Conservation (phyloP, 192 early-diverging fungal genomes). For the Umbelopsis ramanniana region DNA sequence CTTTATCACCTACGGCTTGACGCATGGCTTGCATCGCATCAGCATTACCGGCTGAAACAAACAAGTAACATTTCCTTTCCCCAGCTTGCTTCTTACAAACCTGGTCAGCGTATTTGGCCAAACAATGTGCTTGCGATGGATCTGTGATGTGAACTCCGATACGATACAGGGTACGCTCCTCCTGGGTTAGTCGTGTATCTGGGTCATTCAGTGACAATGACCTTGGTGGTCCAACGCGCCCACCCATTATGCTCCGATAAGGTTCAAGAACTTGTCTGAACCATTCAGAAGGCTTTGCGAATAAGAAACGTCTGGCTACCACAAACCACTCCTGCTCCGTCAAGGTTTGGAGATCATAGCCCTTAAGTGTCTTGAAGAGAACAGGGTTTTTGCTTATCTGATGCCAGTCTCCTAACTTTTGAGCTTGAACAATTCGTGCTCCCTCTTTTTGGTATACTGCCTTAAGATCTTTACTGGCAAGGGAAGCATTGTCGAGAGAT, state of each 20-base stretch:
- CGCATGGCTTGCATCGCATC: constrained; percentile 12
- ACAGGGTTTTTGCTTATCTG: not conserved
- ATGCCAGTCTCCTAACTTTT: not conserved
- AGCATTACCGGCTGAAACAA: not conserved
- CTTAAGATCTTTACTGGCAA: constrained; percentile 3
- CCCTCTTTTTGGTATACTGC: not conserved
- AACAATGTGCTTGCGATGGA: not conserved
- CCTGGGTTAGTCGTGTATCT: not conserved
- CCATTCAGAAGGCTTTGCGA: constrained; percentile 34
- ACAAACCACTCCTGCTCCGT: constrained; percentile 34
- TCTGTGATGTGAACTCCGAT: constrained; percentile 17
- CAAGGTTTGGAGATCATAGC: constrained; percentile 9
- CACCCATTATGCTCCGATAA: constrained; percentile 28
- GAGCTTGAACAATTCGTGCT: not conserved
- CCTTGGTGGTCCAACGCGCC: constrained; percentile 4
- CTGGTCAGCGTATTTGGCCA: not conserved
- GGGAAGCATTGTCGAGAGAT: not conserved
- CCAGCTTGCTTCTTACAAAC: constrained; percentile 1
- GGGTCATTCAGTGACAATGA: constrained; percentile 27
- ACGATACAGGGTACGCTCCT: not conserved
- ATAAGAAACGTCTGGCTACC: constrained; percentile 29
- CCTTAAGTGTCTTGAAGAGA: not conserved
- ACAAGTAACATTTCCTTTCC: constrained; percentile 8
- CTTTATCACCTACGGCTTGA: not conserved
- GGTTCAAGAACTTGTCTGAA: constrained; percentile 25